Percentiles rank a stretch among this genome's conserved stretches.
These are phyloP conservation scores for Krasilnikovozyma curviuscula DNA, from an alignment of 768 basidiomycete genomes.

Conservation along the genomic window DNA sequence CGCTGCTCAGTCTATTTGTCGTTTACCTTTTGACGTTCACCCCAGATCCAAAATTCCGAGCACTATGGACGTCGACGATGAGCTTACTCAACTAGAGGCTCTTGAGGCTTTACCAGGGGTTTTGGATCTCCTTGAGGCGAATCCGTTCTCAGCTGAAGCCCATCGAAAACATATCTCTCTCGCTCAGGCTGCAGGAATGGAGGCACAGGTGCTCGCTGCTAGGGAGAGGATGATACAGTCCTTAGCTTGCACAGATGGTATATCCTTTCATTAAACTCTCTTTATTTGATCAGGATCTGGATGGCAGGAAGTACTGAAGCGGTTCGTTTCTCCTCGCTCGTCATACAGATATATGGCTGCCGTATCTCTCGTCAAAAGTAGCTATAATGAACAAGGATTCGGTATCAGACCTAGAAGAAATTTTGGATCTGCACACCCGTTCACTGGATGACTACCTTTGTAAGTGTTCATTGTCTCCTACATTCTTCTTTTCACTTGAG, in stretches of 20 bases:
- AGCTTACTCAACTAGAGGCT: no score
- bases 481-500: slow-evolving; percentile 46
- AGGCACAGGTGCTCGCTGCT: slow-evolving; percentile 41
- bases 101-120: no score
- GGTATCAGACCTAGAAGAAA: slow-evolving; percentile 34
- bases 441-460: slow-evolving; percentile 65
- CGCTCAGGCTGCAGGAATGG: slow-evolving; percentile 38
- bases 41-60: no score
- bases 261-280: neutral
- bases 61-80: no score
- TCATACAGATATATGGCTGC: slow-evolving; percentile 50
- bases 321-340: neutral
- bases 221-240: slow-evolving; percentile 41
- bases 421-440: slow-evolving; percentile 42
- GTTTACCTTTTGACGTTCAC: no score
- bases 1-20: no score
- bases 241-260: slow-evolving; percentile 7
- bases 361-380: slow-evolving; percentile 39
- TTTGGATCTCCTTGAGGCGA: no score
- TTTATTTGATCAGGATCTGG: neutral
- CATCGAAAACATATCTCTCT: slow-evolving; percentile 51
- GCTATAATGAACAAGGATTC: slow-evolving; percentile 34
- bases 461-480: slow-evolving; percentile 47
- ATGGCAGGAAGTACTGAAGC: neutral
- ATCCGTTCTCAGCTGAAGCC: no score